Evolutionary conservation across 306 rosid genomes (phyloP).

Genomic region (cucumber (Cucumis sativus)): DNA sequence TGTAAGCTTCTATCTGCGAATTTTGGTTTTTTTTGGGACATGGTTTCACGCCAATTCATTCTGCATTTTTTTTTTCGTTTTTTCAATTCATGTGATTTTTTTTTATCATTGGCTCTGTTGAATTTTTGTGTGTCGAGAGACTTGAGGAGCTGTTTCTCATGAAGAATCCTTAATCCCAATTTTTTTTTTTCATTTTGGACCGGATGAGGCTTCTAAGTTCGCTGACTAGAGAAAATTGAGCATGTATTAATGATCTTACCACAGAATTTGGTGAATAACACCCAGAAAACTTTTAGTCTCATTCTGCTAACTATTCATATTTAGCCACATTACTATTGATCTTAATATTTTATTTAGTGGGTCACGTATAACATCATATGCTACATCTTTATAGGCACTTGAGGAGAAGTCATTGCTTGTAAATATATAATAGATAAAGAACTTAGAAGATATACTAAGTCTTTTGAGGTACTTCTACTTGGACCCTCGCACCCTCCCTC

Average conservation of each 20-base stretch:
- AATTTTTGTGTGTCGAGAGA: neutral
- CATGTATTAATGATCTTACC: neutral
- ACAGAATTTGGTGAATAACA: neutral
- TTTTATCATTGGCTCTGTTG: neutral
- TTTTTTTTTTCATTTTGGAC: neutral
- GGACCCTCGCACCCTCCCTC: too few relatives aligned
- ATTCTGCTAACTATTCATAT: neutral
- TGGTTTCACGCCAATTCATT: neutral
- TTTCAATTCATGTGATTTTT: neutral
- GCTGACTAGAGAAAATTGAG: neutral
- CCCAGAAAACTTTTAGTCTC: neutral
- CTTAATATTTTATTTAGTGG: neutral
- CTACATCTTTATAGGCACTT: neutral
- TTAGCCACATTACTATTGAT: neutral
- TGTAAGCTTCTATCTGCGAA: conserved; percentile 29
- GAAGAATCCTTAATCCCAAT: neutral
- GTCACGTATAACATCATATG: neutral
- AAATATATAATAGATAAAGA: too few relatives aligned
- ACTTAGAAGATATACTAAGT: too few relatives aligned
- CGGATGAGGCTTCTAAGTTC: neutral
- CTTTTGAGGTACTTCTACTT: too few relatives aligned
- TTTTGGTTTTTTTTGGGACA: neutral
- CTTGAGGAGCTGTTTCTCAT: neutral
- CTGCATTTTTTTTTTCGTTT: neutral
- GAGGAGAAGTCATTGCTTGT: neutral